Base-by-base conservation (phyloP, 352 stramenopile species). In the Lagenidium sp. region DNA sequence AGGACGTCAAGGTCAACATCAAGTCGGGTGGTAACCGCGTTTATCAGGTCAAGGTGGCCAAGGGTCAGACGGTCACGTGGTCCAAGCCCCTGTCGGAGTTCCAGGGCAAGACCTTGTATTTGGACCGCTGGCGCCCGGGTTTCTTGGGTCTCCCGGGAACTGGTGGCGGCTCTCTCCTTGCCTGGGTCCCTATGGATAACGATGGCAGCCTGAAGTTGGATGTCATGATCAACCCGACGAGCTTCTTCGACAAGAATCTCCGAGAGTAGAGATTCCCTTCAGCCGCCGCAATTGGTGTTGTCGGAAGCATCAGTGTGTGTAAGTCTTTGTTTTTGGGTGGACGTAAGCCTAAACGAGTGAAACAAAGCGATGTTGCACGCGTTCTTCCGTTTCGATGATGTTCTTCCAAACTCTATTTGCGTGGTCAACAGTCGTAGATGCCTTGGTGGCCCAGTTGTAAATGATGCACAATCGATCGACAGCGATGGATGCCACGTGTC, bases 61-160 rank as follows among this genome's bases (percentile, higher is more conserved):
- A 55, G 4, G 60, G 61, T 1, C 23, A 23, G 12, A 64, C 38
- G 16, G 61, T 55, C 1, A 44, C 25, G n/a, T 75, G 63, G 60
- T 60, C 55, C 4, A 59, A 58, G 11, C 54, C 36, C 2, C 35
- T 71, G 16, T 23, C 31, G 0, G 51, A 49, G 6, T n/a, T 82
- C 26, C 44, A 59, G 49, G 44, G 53, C 47, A 76, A 71, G 55
- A 83, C 70, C 10, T 18, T 83, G 38, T 83, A 83, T 53, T 16
- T 83, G 23, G 70, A 83, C 64, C 67, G 72, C 12, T 85, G 72
- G 72, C 72, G 72, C 11, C 51, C 61, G 6, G 64, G 65, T 8
- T 53, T 79, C 37, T 42, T 80, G 6, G 62, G 65, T 25, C 26
- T 85, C 3, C 67, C 72, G 0, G 63, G 66, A 22, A 74, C 55